phyloP scores from a whole-genome alignment of 192 early-diverging fungal genomes.

The Spizellomyces sp. region DNA sequence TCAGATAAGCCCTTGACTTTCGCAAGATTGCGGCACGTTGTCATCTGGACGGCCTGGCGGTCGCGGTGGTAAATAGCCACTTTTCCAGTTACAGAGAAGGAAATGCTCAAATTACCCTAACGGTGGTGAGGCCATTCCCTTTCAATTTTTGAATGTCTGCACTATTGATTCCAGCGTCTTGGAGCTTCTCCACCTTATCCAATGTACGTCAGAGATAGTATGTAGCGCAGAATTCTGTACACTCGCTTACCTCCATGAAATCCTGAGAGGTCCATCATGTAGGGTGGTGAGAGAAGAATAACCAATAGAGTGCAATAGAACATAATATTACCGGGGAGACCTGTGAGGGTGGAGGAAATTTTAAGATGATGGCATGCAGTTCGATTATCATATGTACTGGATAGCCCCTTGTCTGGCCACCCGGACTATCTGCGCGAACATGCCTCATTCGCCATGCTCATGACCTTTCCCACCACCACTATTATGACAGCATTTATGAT shows the following conservation, averaged over 20 bases:
- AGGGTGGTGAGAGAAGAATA: not conserved
- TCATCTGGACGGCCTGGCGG: constrained; percentile 73
- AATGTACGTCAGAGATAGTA: not conserved
- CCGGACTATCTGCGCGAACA: too few species aligned
- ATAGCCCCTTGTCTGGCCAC: too few species aligned
- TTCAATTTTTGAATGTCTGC: constrained; percentile 85
- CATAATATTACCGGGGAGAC: constrained; percentile 16
- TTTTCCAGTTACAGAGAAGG: not conserved
- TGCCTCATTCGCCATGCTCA: not conserved
- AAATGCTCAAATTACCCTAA: constrained; percentile 50
- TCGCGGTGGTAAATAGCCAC: not conserved
- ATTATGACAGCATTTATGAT: not conserved
- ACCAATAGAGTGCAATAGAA: not conserved
- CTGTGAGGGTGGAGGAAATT: not conserved
- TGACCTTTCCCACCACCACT: not conserved
- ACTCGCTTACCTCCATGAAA: constrained; percentile 34
- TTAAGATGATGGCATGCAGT: not conserved
- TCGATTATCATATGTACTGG: too few species aligned
- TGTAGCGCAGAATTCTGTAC: not conserved
- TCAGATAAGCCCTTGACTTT: constrained; percentile 85
- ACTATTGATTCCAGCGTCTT: constrained; percentile 70
- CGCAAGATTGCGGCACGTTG: constrained; percentile 59
- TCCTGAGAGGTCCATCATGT: constrained; percentile 11
- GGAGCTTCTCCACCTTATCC: constrained; percentile 43
- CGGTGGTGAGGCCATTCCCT: constrained; percentile 71